Percentiles rank a stretch among this genome's conserved stretches.
Evolutionary conservation across 2,329 filamentous ascomycete species (phyloP).

Genomic region (Macrophomina phaseolina): DNA sequence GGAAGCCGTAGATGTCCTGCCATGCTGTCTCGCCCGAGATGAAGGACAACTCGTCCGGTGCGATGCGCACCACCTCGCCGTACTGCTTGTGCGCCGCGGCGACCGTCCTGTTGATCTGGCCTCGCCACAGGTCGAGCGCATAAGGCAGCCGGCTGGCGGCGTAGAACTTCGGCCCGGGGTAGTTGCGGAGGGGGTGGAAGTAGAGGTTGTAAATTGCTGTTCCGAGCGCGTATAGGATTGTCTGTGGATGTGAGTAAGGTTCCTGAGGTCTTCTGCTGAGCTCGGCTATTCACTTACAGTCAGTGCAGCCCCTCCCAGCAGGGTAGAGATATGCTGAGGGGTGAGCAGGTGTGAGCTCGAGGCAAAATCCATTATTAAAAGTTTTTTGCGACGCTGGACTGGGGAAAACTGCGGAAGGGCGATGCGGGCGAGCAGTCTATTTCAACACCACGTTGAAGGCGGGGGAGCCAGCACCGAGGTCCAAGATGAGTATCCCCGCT

Average conservation of each 20-base stretch:
- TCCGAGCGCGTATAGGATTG: slow-evolving; percentile 30
- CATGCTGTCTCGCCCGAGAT: slow-evolving; percentile 51
- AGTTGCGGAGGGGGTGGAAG: slow-evolving; percentile 51
- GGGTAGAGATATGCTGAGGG: not conserved
- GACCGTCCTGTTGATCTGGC: slow-evolving; percentile 36
- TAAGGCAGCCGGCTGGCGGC: slow-evolving; percentile 43
- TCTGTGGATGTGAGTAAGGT: not conserved
- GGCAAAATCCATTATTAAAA: not conserved
- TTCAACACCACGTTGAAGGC: too few species aligned
- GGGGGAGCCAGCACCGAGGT: not conserved
- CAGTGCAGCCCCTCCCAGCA: slow-evolving; percentile 14
- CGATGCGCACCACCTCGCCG: slow-evolving; percentile 50
- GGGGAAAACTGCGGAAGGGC: not conserved
- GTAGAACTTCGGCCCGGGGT: slow-evolving; percentile 49
- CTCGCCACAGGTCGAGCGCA: slow-evolving; percentile 35
- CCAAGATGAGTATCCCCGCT: not conserved
- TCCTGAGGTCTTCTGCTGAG: too few species aligned
- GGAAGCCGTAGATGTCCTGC: slow-evolving; percentile 43
- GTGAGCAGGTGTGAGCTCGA: not conserved
- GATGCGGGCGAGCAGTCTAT: not conserved
- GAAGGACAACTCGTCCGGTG: slow-evolving; percentile 51
- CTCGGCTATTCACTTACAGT: not conserved
- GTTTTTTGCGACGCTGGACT: not conserved
- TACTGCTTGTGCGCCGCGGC: slow-evolving; percentile 46
- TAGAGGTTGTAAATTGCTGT: slow-evolving; percentile 45